phyloP scores from a whole-genome alignment of 2,329 filamentous ascomycete genomes.

The Gliomastix tumulicola region DNA sequence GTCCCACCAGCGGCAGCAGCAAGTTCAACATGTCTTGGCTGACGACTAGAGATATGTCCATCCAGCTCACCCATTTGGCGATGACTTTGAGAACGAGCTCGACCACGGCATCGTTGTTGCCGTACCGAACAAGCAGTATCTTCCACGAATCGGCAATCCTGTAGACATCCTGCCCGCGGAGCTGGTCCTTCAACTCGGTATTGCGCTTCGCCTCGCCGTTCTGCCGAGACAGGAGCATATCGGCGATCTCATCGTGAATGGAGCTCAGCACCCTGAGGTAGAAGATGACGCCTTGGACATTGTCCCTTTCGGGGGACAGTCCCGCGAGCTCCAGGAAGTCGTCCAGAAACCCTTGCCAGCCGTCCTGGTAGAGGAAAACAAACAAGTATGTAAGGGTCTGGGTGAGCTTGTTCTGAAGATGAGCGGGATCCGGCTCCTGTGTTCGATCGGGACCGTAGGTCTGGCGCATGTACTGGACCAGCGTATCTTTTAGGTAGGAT shows the following conservation, averaged over 20 bases:
- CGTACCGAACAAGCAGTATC: conserved; percentile 76
- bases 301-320: conserved; percentile 57
- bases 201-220: conserved; percentile 77
- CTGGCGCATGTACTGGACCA: conserved; percentile 74
- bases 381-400: conserved; percentile 95
- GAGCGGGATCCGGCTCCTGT: conserved; percentile 59
- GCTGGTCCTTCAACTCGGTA: conserved; percentile 82
- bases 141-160: conserved; percentile 90
- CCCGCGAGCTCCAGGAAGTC: conserved; percentile 77
- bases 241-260: conserved; percentile 95
- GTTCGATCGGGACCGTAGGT: conserved; percentile 59
- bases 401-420: conserved; percentile 93
- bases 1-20: conserved; percentile 82
- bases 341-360: conserved; percentile 86
- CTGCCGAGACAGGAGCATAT: conserved; percentile 76
- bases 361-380: conserved; percentile 73
- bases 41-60: conserved; percentile 89
- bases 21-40: conserved; percentile 81
- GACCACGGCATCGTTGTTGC: conserved; percentile 63
- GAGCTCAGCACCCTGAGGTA: conserved; percentile 85
- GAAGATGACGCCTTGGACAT: conserved; percentile 69
- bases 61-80: conserved; percentile 98
- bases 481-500: conserved; percentile 67
- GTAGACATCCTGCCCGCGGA: conserved; percentile 78
- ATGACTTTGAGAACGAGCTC: conserved; percentile 89